These are phyloP conservation scores for Fusarium mangiferae DNA, from an alignment of 2,329 filamentous ascomycete genomes.

Conservation along the genomic window DNA sequence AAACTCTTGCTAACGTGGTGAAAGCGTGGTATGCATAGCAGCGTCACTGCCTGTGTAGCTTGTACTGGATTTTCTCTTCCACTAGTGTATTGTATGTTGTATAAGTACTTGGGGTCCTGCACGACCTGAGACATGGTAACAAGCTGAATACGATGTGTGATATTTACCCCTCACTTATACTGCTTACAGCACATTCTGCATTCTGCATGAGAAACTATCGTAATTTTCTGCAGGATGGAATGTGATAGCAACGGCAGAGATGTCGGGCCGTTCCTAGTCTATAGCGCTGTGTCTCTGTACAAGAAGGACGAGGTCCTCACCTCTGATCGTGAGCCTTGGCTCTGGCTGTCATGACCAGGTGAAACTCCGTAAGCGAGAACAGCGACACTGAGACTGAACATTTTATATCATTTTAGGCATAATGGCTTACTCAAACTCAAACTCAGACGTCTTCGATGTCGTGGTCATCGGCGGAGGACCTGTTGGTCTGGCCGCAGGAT, in stretches of 20 bases:
- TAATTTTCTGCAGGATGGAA: neutral
- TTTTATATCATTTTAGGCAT: neutral
- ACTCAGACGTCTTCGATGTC: conserved; percentile 10
- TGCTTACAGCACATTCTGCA: neutral
- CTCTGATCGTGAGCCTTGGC: rapidly evolving
- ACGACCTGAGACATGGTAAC: neutral
- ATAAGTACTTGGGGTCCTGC: neutral
- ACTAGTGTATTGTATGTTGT: rapidly evolving
- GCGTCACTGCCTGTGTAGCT: neutral
- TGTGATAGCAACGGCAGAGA: neutral
- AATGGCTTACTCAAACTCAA: neutral
- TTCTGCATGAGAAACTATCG: neutral
- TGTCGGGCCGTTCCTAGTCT: neutral
- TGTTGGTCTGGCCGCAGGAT: conserved; percentile 23
- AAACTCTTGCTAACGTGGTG: neutral
- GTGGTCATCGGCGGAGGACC: conserved; percentile 22
- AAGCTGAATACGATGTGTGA: neutral
- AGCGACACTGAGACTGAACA: neutral
- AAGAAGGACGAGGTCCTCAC: neutral
- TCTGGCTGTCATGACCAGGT: neutral
- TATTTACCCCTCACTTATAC: neutral
- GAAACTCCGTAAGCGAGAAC: neutral
- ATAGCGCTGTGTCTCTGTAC: neutral
- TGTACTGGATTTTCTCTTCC: rapidly evolving
- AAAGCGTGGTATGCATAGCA: neutral